phyloP scores from a whole-genome alignment of 140 eudicot species.

The Erigeron philadelphicus region DNA sequence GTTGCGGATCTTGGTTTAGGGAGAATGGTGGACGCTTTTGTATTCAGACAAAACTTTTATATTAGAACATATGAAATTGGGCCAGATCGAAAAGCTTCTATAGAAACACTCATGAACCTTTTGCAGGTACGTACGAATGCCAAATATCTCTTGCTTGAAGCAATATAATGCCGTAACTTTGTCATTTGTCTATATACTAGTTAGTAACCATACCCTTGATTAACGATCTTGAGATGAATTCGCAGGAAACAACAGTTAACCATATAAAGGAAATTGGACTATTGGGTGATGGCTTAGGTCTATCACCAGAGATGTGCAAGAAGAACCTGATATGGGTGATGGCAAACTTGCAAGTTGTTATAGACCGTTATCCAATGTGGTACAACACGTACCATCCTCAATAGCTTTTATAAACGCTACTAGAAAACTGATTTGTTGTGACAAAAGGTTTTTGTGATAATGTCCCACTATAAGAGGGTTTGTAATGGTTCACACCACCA shows the following conservation, averaged over 20 bases:
- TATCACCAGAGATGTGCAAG: slow-evolving; percentile 54
- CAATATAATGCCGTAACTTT: neutral
- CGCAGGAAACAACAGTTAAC: slow-evolving; percentile 62
- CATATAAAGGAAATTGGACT: slow-evolving; percentile 55
- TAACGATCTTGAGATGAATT: neutral
- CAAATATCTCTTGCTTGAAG: too few species aligned
- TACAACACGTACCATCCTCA: slow-evolving; percentile 1
- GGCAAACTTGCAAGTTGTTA: slow-evolving; percentile 45
- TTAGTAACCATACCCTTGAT: neutral
- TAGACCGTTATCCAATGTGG: slow-evolving; percentile 66
- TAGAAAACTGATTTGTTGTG: too few species aligned
- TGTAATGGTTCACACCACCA: too few species aligned
- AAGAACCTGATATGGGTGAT: slow-evolving; percentile 61
- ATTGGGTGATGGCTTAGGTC: slow-evolving; percentile 51
- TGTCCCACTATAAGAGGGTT: too few species aligned
- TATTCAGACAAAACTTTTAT: slow-evolving; percentile 66
- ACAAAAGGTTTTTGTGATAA: too few species aligned
- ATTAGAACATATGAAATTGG: slow-evolving; percentile 87
- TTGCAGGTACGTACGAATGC: slow-evolving; percentile 70
- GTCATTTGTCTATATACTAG: neutral
- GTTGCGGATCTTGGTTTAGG: neutral
- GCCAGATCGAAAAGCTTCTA: slow-evolving; percentile 63
- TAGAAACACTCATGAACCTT: slow-evolving; percentile 74
- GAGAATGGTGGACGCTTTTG: slow-evolving; percentile 37
- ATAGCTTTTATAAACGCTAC: too few species aligned